Conservation (phyloP, 2,329 filamentous ascomycete genomes). For the Corynespora cassiicola region DNA sequence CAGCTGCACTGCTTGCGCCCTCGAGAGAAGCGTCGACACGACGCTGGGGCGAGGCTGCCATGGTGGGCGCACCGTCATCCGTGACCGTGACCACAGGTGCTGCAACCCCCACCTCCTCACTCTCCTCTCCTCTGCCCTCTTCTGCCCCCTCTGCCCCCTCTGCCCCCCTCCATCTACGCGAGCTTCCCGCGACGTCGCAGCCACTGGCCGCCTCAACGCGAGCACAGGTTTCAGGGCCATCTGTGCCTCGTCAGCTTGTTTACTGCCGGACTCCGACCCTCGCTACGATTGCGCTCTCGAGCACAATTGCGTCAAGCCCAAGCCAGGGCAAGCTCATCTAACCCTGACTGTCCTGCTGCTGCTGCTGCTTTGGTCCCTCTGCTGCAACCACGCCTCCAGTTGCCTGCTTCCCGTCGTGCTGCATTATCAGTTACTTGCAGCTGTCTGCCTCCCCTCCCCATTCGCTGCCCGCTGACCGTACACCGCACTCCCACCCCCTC, state of each 20-base stretch:
- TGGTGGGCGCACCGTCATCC: no score
- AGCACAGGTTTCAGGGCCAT: slow-evolving; percentile 10
- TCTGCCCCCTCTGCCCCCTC: neutral
- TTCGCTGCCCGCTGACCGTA: no score
- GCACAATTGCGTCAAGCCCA: slow-evolving; percentile 11
- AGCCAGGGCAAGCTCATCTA: slow-evolving; percentile 3
- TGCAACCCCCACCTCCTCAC: no score
- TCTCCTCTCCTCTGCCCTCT: slow-evolving; percentile 10
- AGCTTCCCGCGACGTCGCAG: neutral
- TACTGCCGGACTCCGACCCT: slow-evolving; percentile 24
- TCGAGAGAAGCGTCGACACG: no score
- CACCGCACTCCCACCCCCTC: neutral
- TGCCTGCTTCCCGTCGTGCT: slow-evolving; percentile 1
- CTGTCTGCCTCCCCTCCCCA: no score
- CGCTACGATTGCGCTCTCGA: slow-evolving; percentile 9
- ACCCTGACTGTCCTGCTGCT: slow-evolving; percentile 2
- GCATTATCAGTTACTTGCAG: slow-evolving; percentile 2
- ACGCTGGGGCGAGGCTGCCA: no score
- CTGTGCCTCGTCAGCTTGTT: slow-evolving; percentile 18
- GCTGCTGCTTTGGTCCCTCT: neutral
- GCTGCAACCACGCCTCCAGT: slow-evolving; percentile 2
- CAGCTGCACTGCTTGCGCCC: no score
- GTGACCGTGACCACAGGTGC: no score
- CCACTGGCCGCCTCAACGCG: slow-evolving; percentile 2
- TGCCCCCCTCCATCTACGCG: neutral